Conservation (phyloP, 495 filamentous ascomycete genomes). For the Recurvomyces mirabilis region DNA sequence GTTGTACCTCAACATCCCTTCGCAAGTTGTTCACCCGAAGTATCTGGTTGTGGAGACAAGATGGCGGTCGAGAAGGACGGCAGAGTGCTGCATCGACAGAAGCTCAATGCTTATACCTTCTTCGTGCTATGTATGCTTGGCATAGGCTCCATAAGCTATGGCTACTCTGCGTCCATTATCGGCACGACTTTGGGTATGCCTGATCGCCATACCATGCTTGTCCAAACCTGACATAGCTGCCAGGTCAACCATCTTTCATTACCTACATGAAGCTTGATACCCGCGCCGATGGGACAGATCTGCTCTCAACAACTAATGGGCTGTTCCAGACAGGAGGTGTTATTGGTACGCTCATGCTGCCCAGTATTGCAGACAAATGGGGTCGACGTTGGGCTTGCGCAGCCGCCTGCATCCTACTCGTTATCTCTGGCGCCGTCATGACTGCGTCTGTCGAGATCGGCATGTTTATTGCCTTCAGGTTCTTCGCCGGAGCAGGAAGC, state of each 20-base stretch:
- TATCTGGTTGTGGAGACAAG: too few species aligned
- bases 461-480: conserved; percentile 37
- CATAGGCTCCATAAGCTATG: conserved; percentile 1
- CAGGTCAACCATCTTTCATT: conserved; percentile 25
- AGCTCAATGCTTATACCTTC: conserved; percentile 4
- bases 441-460: conserved; percentile 28
- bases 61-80: too few species aligned
- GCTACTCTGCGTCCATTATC: conserved; percentile 1
- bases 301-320: conserved; percentile 26
- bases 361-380: background rate
- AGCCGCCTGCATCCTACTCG: conserved; percentile 3
- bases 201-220: background rate
- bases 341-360: conserved; percentile 9
- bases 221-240: conserved; percentile 13
- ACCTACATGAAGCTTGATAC: conserved; percentile 25
- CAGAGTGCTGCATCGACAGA: background rate
- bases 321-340: conserved; percentile 25
- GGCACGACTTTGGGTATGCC: conserved; percentile 3
- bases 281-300: conserved; percentile 13
- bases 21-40: too few species aligned
- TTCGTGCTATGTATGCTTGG: conserved; percentile 4
- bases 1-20: too few species aligned
- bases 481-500: conserved; percentile 34
- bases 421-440: conserved; percentile 24
- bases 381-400: conserved; percentile 5